Percentiles rank a stretch among this genome's conserved stretches.
Conservation (phyloP, 140 eudicot genomes). For the Flaveria floridana region DNA sequence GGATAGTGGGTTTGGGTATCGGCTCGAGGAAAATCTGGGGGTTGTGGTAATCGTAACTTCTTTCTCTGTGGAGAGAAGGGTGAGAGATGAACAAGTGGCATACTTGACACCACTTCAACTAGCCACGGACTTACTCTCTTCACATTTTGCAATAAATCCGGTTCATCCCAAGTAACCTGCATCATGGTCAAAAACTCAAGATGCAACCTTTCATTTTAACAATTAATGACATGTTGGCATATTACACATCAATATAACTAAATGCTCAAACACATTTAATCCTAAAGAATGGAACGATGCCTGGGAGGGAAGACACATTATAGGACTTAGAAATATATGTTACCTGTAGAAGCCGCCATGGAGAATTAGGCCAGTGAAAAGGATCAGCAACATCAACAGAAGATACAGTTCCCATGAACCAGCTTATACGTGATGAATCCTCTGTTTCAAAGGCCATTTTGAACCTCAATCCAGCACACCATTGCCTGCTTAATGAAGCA, state of each 20-base stretch:
- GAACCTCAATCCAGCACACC: constrained; percentile 60
- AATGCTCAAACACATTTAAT: constrained; percentile 8
- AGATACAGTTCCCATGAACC: constrained; percentile 59
- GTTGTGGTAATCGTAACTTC: constrained; percentile 65
- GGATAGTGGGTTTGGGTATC: constrained; percentile 15
- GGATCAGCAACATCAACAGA: constrained; percentile 66
- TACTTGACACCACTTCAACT: constrained; percentile 69
- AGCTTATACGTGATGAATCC: constrained; percentile 57
- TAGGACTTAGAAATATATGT: neutral
- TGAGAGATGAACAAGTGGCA: constrained; percentile 61
- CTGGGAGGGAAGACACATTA: neutral
- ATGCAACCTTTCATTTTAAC: neutral
- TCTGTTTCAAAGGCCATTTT: constrained; percentile 65
- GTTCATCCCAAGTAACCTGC: constrained; percentile 92
- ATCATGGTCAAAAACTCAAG: neutral
- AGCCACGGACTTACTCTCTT: constrained; percentile 90
- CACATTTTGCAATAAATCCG: constrained; percentile 74
- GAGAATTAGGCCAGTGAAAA: constrained; percentile 59
- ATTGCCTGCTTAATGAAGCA: constrained; percentile 47
- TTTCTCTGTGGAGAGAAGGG: constrained; percentile 83
- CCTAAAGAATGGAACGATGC: constrained; percentile 1
- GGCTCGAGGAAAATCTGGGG: constrained; percentile 55
- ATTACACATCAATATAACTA: constrained; percentile 4
- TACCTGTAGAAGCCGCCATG: constrained; percentile 69
- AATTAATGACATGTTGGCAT: neutral